phyloP scores from a whole-genome alignment of 2,329 filamentous ascomycete species.

The Aspergillus felis region DNA sequence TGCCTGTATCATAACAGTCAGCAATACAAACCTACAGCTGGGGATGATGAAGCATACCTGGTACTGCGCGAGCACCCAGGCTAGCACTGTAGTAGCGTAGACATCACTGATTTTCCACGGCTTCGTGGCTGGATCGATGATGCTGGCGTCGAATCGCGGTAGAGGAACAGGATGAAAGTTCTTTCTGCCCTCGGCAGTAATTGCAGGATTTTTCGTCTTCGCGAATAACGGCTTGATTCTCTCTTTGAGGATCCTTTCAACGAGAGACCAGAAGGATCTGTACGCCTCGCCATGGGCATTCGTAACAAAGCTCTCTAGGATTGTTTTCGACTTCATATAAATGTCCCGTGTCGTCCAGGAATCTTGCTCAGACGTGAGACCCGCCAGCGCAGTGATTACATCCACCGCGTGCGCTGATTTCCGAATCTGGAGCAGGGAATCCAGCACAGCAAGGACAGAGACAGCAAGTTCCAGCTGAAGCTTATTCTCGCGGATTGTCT shows the following conservation, averaged over 20 bases:
- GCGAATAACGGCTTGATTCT: slow-evolving; percentile 42
- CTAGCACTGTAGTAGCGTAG: slow-evolving; percentile 33
- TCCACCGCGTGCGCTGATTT: slow-evolving; percentile 18
- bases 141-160: slow-evolving; percentile 33
- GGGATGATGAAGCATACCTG: slow-evolving; percentile 22
- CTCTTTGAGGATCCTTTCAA: slow-evolving; percentile 17
- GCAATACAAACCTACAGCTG: neutral
- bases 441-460: slow-evolving; percentile 23
- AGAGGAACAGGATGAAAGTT: slow-evolving; percentile 37
- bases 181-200: slow-evolving; percentile 43
- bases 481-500: slow-evolving; percentile 21
- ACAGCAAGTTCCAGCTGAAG: slow-evolving; percentile 27
- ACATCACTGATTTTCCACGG: slow-evolving; percentile 38
- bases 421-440: slow-evolving; percentile 14
- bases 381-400: slow-evolving; percentile 30
- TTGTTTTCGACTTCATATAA: slow-evolving; percentile 10
- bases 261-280: slow-evolving; percentile 11
- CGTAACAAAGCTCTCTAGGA: slow-evolving; percentile 15
- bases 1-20: slow-evolving; percentile 19
- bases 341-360: slow-evolving; percentile 33
- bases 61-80: slow-evolving; percentile 36
- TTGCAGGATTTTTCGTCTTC: slow-evolving; percentile 37
- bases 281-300: slow-evolving; percentile 1
- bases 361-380: slow-evolving; percentile 29
- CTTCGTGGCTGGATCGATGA: slow-evolving; percentile 34